Base-by-base conservation (phyloP, 75 land plant genomes). In the Azolla pinnata region DNA sequence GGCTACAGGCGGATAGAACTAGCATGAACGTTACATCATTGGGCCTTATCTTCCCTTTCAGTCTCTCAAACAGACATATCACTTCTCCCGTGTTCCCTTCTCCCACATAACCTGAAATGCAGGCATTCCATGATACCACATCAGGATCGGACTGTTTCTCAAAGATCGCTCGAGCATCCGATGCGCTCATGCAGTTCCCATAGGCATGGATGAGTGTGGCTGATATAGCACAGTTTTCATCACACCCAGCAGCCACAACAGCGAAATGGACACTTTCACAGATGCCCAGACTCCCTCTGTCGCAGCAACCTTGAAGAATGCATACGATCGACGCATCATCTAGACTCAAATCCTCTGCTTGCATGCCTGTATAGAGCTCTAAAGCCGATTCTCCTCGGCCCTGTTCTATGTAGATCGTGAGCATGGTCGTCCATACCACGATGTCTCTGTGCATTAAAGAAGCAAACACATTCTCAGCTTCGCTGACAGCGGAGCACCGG, bases 41-140 rank as follows among this genome's bases (percentile, higher is more conserved):
- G n/a, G n/a, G n/a, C n/a, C n/a, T n/a, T n/a, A n/a, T n/a, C n/a
- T n/a, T n/a, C n/a, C n/a, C n/a, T n/a, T n/a, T n/a, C n/a, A n/a
- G n/a, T n/a, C n/a, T n/a, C n/a, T n/a, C n/a, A n/a, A n/a, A n/a
- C n/a, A n/a, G n/a, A n/a, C n/a, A n/a, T n/a, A n/a, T n/a, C n/a
- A n/a, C n/a, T n/a, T n/a, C n/a, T n/a, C n/a, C n/a, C n/a, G n/a
- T n/a, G n/a, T n/a, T n/a, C n/a, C 82, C 82, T 55, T 79, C 68
- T 49, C 72, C 52, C 29, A 74, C 60, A 69, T 69, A 79, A 3
- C 76, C 79, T 29, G 76, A 75, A 38, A 79, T 57, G 64, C 75
- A 70, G 57, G 82, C 48, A 63, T 83, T 83, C 82, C 82, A 83
- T 40, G 77, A 73, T 57, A 73, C 76, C 27, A 79, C 63, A 65